These are phyloP conservation scores for Aspergillus indologenus DNA, from an alignment of 495 filamentous ascomycete genomes.

Conservation along the genomic window DNA sequence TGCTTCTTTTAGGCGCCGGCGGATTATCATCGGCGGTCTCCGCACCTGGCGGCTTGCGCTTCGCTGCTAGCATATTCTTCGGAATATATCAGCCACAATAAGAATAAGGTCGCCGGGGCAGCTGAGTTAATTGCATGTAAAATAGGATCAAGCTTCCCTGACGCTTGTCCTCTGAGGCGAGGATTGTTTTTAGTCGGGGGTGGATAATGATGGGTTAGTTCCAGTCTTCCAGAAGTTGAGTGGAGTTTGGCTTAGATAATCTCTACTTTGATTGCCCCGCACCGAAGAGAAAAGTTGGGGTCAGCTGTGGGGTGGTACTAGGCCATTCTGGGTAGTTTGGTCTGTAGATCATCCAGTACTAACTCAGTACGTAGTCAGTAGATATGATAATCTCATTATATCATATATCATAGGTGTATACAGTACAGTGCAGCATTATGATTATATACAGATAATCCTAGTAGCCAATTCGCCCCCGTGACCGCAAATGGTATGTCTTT, in stretches of 20 bases:
- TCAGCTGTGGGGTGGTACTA: not conserved
- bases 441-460: not conserved
- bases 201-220: not conserved
- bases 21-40: slow-evolving; percentile 18
- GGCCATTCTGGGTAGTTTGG: not conserved
- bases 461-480: no score
- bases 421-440: no score
- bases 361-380: no score
- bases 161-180: not conserved
- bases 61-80: slow-evolving; percentile 17
- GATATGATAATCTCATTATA: no score
- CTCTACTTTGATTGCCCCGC: not conserved
- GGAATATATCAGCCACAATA: not conserved
- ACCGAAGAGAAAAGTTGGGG: no score
- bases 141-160: no score
- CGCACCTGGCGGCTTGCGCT: slow-evolving; percentile 33
- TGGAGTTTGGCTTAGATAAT: not conserved
- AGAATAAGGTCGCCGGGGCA: no score
- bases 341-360: no score
- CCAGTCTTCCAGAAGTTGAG: no score
- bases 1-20: slow-evolving; percentile 25
- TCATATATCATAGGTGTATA: no score
- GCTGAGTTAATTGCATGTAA: no score
- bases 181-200: not conserved
- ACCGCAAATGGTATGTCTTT: not conserved